Conservation (phyloP, 257 asterid genomes). For the Handroanthus guayacan region DNA sequence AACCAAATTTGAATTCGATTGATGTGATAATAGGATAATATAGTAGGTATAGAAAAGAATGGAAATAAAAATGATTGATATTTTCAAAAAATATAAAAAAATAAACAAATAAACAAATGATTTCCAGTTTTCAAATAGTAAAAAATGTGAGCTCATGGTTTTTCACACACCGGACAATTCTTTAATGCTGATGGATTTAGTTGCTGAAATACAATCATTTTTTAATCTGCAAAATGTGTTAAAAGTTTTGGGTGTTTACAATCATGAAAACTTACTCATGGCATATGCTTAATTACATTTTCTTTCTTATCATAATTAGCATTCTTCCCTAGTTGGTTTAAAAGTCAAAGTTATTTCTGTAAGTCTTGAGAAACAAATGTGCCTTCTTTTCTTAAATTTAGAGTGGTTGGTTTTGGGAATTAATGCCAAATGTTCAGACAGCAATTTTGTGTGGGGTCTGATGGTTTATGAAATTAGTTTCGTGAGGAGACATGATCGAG, state of each 20-base stretch:
- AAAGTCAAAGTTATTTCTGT: background rate
- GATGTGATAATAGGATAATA: no score
- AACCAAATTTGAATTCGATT: no score
- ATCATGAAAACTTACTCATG: background rate
- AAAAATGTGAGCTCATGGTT: background rate
- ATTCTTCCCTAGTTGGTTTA: background rate
- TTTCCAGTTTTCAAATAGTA: no score
- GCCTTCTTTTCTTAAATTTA: conserved; percentile 16
- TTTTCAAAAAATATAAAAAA: no score
- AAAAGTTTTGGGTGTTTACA: background rate
- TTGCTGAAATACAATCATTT: conserved; percentile 16
- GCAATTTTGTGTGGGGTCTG: conserved; percentile 12
- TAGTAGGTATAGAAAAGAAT: no score
- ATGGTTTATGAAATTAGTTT: conserved; percentile 9
- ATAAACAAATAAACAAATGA: no score
- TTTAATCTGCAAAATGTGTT: background rate
- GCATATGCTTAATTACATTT: conserved; percentile 1
- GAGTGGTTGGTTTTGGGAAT: conserved; percentile 8
- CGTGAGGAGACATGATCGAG: conserved; percentile 18
- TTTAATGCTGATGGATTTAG: background rate
- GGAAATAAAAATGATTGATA: no score
- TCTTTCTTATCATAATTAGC: background rate
- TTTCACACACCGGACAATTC: background rate
- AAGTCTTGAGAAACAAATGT: background rate
- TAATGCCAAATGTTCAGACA: conserved; percentile 18